These are phyloP conservation scores for Beauveria sp. DNA, from an alignment of 2,329 filamentous ascomycete genomes.

Conservation along the genomic window DNA sequence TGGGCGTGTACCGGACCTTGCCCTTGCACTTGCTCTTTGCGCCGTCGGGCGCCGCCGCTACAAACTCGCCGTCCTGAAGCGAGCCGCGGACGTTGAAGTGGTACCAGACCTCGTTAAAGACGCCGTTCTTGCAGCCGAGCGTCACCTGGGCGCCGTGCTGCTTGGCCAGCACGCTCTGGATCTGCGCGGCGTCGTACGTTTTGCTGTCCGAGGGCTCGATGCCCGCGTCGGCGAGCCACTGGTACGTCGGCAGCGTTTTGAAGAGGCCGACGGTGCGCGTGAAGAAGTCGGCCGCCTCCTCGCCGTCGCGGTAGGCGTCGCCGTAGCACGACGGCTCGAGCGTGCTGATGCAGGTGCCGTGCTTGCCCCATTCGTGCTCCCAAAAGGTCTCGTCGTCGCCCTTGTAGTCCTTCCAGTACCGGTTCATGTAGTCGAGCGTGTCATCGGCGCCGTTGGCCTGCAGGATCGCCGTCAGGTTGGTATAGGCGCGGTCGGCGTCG, in stretches of 20 bases:
- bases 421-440: conserved; percentile 58
- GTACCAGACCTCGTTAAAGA: conserved; percentile 51
- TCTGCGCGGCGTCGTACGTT: conserved; percentile 52
- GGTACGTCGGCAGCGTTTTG: conserved; percentile 57
- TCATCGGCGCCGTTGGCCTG: conserved; percentile 41
- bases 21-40: conserved; percentile 55
- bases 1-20: conserved; percentile 59
- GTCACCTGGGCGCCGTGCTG: conserved; percentile 47
- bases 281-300: conserved; percentile 65
- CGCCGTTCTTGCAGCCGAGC: conserved; percentile 43
- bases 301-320: conserved; percentile 44
- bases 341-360: conserved; percentile 66
- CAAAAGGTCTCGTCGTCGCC: conserved; percentile 59
- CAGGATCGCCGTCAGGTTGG: conserved; percentile 58
- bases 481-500: conserved; percentile 52
- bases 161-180: conserved; percentile 50
- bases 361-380: conserved; percentile 70
- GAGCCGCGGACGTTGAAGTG: conserved; percentile 56
- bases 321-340: conserved; percentile 60
- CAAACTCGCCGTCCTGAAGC: conserved; percentile 53
- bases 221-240: conserved; percentile 52
- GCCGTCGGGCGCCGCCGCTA: conserved; percentile 47
- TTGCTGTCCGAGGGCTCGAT: conserved; percentile 44
- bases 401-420: conserved; percentile 63
- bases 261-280: conserved; percentile 57